A percentile compares a stretch with the other conserved stretches of the same genome.
Evolutionary conservation across 805 yeast genomes (phyloP).

Genomic region (Kluyveromyces dobzhanskii): DNA sequence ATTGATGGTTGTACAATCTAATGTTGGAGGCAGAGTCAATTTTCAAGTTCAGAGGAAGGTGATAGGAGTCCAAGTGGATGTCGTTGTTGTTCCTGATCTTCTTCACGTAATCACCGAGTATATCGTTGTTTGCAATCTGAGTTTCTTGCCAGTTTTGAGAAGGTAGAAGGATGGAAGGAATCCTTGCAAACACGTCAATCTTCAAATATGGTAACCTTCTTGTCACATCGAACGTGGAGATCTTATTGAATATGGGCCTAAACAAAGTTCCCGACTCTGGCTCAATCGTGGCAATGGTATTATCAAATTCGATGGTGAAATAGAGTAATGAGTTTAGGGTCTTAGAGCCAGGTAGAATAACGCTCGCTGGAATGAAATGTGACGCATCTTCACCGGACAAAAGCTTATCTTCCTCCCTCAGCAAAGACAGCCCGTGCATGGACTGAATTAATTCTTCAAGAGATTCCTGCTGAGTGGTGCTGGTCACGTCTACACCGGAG

Average conservation of each 20-base stretch:
- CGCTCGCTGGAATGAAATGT: constrained; percentile 42
- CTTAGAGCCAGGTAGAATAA: constrained; percentile 46
- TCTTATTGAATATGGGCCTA: constrained; percentile 77
- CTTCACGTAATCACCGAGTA: constrained; percentile 15
- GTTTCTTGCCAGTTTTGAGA: constrained; percentile 30
- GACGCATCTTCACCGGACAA: constrained; percentile 27
- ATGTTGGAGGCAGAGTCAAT: constrained; percentile 40
- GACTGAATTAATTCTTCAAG: constrained; percentile 22
- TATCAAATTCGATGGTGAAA: constrained; percentile 89
- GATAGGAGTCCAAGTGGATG: constrained; percentile 65
- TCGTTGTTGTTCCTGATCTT: constrained; percentile 46
- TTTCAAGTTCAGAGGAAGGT: constrained; percentile 49
- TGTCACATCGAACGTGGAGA: constrained; percentile 84
- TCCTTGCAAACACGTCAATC: constrained; percentile 69
- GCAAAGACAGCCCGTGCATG: constrained; percentile 22
- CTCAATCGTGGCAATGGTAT: constrained; percentile 81
- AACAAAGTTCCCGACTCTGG: constrained; percentile 77
- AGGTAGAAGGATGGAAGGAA: constrained; percentile 57
- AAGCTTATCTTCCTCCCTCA: constrained; percentile 29
- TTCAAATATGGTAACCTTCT: constrained; percentile 52
- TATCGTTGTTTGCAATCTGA: constrained; percentile 14
- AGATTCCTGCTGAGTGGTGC: constrained; percentile 13
- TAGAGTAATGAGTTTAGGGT: constrained; percentile 63
- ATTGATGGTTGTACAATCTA: constrained; percentile 61
- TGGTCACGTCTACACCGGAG: constrained; percentile 35